These are phyloP conservation scores for Acacia crassicarpa DNA, from an alignment of 306 rosid genomes.

Conservation along the genomic window DNA sequence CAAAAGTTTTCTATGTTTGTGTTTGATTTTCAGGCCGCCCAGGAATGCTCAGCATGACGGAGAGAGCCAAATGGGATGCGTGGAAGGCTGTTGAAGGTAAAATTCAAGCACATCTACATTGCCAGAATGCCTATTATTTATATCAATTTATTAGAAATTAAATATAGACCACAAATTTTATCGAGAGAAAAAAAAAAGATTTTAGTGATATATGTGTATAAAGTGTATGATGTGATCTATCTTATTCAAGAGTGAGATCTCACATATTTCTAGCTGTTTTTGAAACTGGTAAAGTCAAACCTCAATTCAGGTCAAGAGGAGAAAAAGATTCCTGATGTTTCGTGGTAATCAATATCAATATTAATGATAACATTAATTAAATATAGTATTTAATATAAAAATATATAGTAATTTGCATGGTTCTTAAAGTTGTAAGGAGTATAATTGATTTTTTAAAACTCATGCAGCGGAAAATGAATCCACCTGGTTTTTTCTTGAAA, in stretches of 20 bases:
- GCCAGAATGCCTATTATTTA: background rate
- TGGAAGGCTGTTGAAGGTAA: conserved; percentile 11
- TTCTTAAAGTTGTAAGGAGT: too few relatives aligned
- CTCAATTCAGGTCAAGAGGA: too few relatives aligned
- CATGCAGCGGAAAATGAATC: background rate
- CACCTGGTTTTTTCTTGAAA: background rate
- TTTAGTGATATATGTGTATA: background rate
- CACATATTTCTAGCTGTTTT: background rate
- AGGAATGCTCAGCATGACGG: conserved; percentile 1
- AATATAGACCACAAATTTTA: background rate
- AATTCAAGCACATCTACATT: background rate
- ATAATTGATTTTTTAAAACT: too few relatives aligned
- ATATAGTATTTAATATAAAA: too few relatives aligned
- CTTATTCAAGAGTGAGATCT: background rate
- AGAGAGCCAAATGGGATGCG: conserved; percentile 15
- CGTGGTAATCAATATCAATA: background rate
- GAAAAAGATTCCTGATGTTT: background rate
- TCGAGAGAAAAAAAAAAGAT: too few relatives aligned
- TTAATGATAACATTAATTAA: background rate
- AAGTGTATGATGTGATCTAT: too few relatives aligned
- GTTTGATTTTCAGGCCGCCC: conserved; percentile 4
- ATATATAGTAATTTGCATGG: background rate
- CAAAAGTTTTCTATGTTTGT: background rate
- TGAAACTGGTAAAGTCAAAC: background rate
- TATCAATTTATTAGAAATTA: background rate